Evolutionary conservation across 2,329 filamentous ascomycete species (phyloP).

Genomic region (Tolypocladium guangdongense): DNA sequence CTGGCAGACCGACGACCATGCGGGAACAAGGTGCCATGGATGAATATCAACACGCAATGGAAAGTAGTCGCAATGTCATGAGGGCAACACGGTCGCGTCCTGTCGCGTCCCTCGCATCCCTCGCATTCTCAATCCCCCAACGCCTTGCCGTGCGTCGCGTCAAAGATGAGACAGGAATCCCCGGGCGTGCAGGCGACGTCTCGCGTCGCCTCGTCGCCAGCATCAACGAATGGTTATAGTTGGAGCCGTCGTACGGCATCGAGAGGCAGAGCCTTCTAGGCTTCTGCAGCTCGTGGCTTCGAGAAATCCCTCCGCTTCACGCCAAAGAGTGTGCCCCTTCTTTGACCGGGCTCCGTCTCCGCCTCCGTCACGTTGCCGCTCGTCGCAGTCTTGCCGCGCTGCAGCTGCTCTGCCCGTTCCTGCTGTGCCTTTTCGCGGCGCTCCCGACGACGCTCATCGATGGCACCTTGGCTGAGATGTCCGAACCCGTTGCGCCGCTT

Average conservation of each 20-base stretch:
- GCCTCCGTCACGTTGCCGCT: conserved; percentile 20
- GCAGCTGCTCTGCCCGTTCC: conserved; percentile 20
- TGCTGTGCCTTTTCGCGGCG: conserved; percentile 45
- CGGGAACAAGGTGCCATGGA: neutral
- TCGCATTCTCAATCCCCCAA: neutral
- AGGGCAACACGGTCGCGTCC: neutral
- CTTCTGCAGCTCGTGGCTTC: conserved; percentile 6
- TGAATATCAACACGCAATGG: conserved; percentile 1
- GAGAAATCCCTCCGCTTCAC: conserved; percentile 25
- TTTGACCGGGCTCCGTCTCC: conserved; percentile 15
- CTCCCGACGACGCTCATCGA: conserved; percentile 66
- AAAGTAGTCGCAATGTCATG: neutral
- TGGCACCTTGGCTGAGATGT: conserved; percentile 68
- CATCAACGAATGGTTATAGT: neutral
- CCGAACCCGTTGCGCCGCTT: conserved; percentile 70
- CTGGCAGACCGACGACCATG: neutral
- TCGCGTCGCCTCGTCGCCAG: neutral
- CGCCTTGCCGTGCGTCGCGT: neutral
- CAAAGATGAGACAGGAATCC: neutral
- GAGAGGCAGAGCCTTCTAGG: conserved; percentile 1
- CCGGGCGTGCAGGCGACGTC: neutral
- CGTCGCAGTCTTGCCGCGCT: conserved; percentile 13
- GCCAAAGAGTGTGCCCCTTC: conserved; percentile 36
- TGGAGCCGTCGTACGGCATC: neutral
- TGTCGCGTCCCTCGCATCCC: neutral